These are phyloP conservation scores for Talaromyces liani DNA, from an alignment of 495 filamentous ascomycete genomes.

Conservation along the genomic window DNA sequence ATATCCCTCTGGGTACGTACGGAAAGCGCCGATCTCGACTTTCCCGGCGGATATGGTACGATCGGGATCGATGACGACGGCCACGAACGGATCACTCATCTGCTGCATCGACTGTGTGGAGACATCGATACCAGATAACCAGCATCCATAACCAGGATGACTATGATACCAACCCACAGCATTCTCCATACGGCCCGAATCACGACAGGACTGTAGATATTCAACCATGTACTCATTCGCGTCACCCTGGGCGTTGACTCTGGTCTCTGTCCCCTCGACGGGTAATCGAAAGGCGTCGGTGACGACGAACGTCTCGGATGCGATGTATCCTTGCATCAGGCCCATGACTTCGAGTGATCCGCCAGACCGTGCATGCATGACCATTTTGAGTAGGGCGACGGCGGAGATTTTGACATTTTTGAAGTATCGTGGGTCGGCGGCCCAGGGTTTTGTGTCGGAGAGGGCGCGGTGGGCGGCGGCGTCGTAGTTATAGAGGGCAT, in stretches of 20 bases:
- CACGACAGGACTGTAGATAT: conserved; percentile 68
- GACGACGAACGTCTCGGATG: conserved; percentile 75
- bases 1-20: conserved; percentile 79
- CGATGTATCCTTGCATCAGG: conserved; percentile 92
- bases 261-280: conserved; percentile 95
- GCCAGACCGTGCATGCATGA: conserved; percentile 94
- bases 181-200: conserved; percentile 76
- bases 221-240: conserved; percentile 95
- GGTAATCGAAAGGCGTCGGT: conserved; percentile 92
- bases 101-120: conserved; percentile 81
- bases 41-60: conserved; percentile 90
- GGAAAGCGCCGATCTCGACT: conserved; percentile 95
- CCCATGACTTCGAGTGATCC: conserved; percentile 95
- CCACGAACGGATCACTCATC: conserved; percentile 84
- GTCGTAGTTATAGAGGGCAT: conserved; percentile 85
- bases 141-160: conserved; percentile 97
- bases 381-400: conserved; percentile 95
- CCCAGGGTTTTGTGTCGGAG: conserved; percentile 63
- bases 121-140: conserved; percentile 95
- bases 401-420: conserved; percentile 89
- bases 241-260: conserved; percentile 91
- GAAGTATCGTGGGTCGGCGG: conserved; percentile 79
- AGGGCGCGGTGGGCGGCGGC: conserved; percentile 53
- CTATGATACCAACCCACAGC: conserved; percentile 97
- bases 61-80: conserved; percentile 95